phyloP scores from a whole-genome alignment of 192 early-diverging fungal species.

The Coemansia sp. region DNA sequence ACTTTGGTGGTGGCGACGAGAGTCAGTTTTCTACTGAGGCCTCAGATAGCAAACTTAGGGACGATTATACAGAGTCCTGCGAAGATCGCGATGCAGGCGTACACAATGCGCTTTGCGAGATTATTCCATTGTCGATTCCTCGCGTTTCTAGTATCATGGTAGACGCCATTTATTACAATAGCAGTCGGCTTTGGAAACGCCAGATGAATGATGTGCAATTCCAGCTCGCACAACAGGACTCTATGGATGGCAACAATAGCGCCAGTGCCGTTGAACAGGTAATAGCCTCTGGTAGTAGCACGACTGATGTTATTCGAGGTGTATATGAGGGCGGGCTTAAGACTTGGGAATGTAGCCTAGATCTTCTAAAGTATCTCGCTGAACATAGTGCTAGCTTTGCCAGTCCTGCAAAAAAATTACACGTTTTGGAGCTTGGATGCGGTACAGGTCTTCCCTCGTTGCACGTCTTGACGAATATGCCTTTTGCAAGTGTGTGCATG shows the following conservation, averaged over 20 bases:
- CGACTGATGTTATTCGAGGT: slow-evolving; percentile 78
- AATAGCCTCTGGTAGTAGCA: slow-evolving; percentile 29
- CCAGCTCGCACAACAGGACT: slow-evolving; percentile 75
- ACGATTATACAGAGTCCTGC: background rate
- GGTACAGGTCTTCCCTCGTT: slow-evolving; percentile 86
- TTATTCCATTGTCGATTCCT: slow-evolving; percentile 30
- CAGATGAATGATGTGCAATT: slow-evolving; percentile 80
- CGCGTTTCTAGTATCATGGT: slow-evolving; percentile 35
- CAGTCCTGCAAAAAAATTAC: background rate
- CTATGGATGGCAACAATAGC: slow-evolving; percentile 53
- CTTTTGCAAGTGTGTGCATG: slow-evolving; percentile 65
- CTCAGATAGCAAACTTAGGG: background rate
- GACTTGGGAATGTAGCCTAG: slow-evolving; percentile 95
- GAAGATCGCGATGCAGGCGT: background rate
- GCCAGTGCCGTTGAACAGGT: slow-evolving; percentile 28
- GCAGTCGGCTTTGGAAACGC: slow-evolving; percentile 61
- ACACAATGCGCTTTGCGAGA: slow-evolving; percentile 17
- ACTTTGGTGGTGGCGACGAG: slow-evolving; percentile 36
- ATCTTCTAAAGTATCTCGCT: slow-evolving; percentile 73
- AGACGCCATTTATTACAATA: slow-evolving; percentile 37
- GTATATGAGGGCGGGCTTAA: slow-evolving; percentile 96
- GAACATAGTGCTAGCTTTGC: slow-evolving; percentile 27
- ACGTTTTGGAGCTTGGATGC: slow-evolving; percentile 74
- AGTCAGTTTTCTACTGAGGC: slow-evolving; percentile 10
- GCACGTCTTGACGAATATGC: slow-evolving; percentile 60